Conservation (phyloP, 2,329 filamentous ascomycete species). For the Beauveria australis region DNA sequence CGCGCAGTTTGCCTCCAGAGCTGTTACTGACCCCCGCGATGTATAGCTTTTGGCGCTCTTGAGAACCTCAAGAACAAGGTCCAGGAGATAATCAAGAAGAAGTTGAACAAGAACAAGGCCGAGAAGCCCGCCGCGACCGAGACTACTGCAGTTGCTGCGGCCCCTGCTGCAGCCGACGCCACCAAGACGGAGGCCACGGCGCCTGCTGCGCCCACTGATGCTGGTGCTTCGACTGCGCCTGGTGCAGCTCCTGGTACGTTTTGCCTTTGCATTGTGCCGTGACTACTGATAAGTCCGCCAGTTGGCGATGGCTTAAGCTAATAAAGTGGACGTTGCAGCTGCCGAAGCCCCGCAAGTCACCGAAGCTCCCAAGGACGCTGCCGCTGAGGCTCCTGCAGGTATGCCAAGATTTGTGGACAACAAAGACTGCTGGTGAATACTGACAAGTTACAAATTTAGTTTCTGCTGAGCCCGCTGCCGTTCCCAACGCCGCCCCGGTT, state of each 20-base stretch:
- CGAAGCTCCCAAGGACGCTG: slow-evolving; percentile 18
- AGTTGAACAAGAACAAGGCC: slow-evolving; percentile 26
- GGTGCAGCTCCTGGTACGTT: slow-evolving; percentile 13
- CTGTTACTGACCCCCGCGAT: not conserved
- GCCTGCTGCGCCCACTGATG: slow-evolving; percentile 15
- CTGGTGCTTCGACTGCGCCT: slow-evolving; percentile 11
- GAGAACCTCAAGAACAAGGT: slow-evolving; percentile 50
- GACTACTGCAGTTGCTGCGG: slow-evolving; percentile 11
- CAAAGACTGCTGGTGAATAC: not conserved
- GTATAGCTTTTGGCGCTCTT: slow-evolving; percentile 39
- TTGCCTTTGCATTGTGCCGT: not conserved
- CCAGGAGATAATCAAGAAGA: slow-evolving; percentile 45
- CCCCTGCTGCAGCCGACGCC: slow-evolving; percentile 17
- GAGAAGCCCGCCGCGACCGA: slow-evolving; percentile 17
- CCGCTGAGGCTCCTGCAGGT: slow-evolving; percentile 13
- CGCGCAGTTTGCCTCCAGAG: not conserved
- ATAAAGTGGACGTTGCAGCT: slow-evolving; percentile 11
- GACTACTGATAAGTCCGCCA: not conserved
- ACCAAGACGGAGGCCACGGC: slow-evolving; percentile 16
- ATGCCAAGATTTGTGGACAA: not conserved
- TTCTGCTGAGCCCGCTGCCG: slow-evolving; percentile 7
- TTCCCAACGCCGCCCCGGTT: slow-evolving; percentile 7
- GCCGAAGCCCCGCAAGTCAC: slow-evolving; percentile 16
- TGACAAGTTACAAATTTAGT: not conserved
- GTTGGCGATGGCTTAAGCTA: slow-evolving; percentile 4